These are phyloP conservation scores for Syncephalis plumigaleata DNA, from an alignment of 371 early-diverging fungal genomes.

Conservation along the genomic window DNA sequence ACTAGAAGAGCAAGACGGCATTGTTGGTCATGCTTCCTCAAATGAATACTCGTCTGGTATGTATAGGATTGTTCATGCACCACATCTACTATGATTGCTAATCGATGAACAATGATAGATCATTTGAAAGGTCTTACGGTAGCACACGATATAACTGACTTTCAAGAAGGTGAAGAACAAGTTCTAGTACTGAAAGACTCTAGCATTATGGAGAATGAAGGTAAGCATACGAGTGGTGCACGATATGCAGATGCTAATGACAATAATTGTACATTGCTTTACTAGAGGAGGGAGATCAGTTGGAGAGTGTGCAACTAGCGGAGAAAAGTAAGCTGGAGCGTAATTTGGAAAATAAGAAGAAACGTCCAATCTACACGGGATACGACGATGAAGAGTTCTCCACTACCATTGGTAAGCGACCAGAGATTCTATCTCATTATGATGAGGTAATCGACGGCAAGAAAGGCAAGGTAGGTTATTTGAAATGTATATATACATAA, in stretches of 20 bases:
- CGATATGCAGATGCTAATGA: not conserved
- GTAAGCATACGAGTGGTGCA: too few relatives aligned
- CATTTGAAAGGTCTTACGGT: slow-evolving; percentile 63
- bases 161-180: slow-evolving; percentile 53
- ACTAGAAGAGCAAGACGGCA: not conserved
- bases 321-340: slow-evolving; percentile 46
- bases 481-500: not conserved
- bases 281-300: slow-evolving; percentile 47
- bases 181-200: slow-evolving; percentile 79
- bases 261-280: not conserved
- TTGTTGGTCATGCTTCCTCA: slow-evolving; percentile 6
- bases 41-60: slow-evolving; percentile 10
- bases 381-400: slow-evolving; percentile 61
- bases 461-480: slow-evolving; percentile 16
- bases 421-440: slow-evolving; percentile 60
- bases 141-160: slow-evolving; percentile 49
- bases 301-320: slow-evolving; percentile 46
- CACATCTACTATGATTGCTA: slow-evolving; percentile 1
- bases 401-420: slow-evolving; percentile 18
- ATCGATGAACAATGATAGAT: too few relatives aligned
- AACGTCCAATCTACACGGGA: slow-evolving; percentile 40
- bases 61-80: slow-evolving; percentile 9
- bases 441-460: slow-evolving; percentile 46
- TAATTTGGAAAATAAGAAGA: slow-evolving; percentile 49
- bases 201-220: slow-evolving; percentile 41